Base-by-base conservation (phyloP, 2,329 filamentous ascomycete species). In the Paracorniculantispora psalliotae region DNA sequence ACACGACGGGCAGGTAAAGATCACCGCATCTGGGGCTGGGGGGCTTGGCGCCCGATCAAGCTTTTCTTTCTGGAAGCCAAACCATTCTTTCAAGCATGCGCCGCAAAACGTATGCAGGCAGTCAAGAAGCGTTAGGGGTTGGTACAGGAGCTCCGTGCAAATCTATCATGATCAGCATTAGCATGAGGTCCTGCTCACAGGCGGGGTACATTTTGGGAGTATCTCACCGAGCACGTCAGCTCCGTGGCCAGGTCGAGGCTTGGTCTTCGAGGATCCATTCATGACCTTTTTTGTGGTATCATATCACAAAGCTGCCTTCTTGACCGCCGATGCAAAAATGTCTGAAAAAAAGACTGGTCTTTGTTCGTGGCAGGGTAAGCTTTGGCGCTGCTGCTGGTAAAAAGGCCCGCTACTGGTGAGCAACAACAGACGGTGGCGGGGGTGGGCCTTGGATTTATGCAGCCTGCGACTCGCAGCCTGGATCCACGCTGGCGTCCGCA, bases 101-200 rank as follows among this genome's bases (percentile, higher is more conserved):
- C 92, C 94, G 78, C 94, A 99, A 74, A 96, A 99, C 48, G 93
- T 97, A 75, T 96, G 92, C 47, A 96, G 84, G 71, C 92, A 96
- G 78, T 96, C 91, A 72, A 96, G 89, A 52, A 96, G 85, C 28
- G 92, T 96, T 63, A 96, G 82, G 35, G 92, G 92, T 72, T 96
- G 90, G 75, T 91, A 96, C 63, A 96, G 86, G 64, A 96, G 84
- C 73, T 97, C 94, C 67, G 93, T 96, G 79, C 94, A 99, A 69
- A 99, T 99, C 92, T 97, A 59, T 50, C 55, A 33, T 35, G 7
- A 47, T n/a, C 30, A 49, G 57, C 41, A n/a, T 53, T 49, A 55
- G 47, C 44, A 57, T 3, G 4, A 23, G 2, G 41, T 26, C 41
- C 26, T 41, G 19, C 41, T 25, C 28, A 23, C 41, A 66, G 12